Conservation (phyloP, 371 early-diverging fungal genomes). For the Batkoa obscura region DNA sequence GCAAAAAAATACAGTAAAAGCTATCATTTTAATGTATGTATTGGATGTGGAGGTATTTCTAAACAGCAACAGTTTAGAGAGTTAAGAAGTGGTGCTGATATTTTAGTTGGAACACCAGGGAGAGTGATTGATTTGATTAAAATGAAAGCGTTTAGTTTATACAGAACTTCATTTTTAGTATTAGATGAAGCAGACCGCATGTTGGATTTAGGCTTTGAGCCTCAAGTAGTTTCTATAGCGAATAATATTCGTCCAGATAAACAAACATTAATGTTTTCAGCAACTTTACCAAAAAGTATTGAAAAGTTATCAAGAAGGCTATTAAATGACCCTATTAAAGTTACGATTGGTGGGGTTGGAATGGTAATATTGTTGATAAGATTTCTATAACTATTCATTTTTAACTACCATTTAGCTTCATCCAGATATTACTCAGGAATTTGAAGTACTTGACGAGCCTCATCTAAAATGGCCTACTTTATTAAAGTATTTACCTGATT, state of each 20-base stretch:
- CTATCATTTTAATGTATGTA: slow-evolving; percentile 26
- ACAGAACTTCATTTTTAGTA: background rate
- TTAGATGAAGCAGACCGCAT: slow-evolving; percentile 1
- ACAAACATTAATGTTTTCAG: background rate
- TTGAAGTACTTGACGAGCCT: background rate
- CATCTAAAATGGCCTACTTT: background rate
- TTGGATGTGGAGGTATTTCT: slow-evolving; percentile 21
- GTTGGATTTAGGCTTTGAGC: slow-evolving; percentile 4
- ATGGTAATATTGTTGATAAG: background rate
- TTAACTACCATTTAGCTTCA: background rate
- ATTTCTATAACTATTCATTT: background rate
- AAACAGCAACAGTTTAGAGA: background rate
- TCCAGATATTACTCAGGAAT: background rate
- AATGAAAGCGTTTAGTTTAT: background rate
- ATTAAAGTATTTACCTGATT: background rate
- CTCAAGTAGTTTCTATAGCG: background rate
- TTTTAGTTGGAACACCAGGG: slow-evolving; percentile 1
- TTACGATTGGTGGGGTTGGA: background rate
- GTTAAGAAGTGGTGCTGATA: background rate
- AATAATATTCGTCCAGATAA: background rate
- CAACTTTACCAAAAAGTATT: background rate
- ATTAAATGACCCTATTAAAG: background rate
- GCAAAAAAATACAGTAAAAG: slow-evolving; percentile 45
- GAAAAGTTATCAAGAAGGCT: background rate
- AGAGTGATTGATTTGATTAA: background rate